A percentile compares a stretch with the other conserved stretches of the same genome.
These are phyloP conservation scores for Xylaria palmicola DNA, from an alignment of 495 filamentous ascomycete species.

Conservation along the genomic window DNA sequence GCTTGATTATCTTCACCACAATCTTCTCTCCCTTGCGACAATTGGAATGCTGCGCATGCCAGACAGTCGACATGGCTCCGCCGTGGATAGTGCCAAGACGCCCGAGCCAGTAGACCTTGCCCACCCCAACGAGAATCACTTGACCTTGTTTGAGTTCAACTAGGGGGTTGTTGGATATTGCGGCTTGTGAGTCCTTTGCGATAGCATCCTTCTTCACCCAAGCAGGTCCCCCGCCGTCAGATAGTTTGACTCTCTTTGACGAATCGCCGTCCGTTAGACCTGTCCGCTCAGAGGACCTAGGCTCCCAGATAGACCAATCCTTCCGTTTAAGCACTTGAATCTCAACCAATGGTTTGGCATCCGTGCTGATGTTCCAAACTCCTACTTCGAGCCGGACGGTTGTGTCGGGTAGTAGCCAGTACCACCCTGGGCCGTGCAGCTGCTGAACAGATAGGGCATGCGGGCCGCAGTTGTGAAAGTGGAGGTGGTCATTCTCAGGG, in stretches of 20 bases:
- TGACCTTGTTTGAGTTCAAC: not conserved
- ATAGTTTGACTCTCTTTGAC: not conserved
- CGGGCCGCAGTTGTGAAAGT: not conserved
- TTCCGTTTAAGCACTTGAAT: not conserved
- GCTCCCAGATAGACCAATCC: not conserved
- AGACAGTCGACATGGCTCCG: not conserved
- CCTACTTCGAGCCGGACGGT: not conserved
- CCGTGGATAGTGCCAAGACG: not conserved
- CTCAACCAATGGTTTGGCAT: not conserved
- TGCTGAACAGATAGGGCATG: not conserved
- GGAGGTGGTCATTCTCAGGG: not conserved
- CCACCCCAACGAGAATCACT: not conserved
- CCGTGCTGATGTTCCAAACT: not conserved
- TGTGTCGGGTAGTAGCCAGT: not conserved
- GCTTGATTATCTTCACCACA: not conserved
- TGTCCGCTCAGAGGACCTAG: not conserved
- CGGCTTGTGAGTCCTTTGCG: not conserved
- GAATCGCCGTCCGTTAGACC: not conserved
- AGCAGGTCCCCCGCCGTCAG: not conserved
- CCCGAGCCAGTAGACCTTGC: not conserved
- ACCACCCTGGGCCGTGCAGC: not conserved
- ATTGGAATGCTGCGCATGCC: not conserved
- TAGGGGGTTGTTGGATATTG: not conserved
- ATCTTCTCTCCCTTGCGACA: not conserved
- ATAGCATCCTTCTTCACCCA: not conserved